These are phyloP conservation scores for Neoboletus brunneissimus DNA, from an alignment of 768 basidiomycete genomes.

Conservation along the genomic window DNA sequence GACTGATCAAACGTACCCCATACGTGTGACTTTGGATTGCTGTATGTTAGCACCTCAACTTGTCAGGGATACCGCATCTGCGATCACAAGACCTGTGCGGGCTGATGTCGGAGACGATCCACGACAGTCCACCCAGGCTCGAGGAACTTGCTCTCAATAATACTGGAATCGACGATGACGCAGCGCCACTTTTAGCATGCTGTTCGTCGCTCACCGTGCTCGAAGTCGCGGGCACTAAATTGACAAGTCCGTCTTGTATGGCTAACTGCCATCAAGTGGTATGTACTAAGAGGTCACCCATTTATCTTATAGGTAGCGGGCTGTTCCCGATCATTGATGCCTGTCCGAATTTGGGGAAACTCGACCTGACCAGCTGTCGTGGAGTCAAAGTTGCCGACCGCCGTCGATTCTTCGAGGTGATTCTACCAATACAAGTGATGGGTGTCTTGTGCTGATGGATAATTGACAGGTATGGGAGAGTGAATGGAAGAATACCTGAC, in stretches of 20 bases:
- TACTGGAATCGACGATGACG: slow-evolving; percentile 59
- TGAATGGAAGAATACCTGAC: slow-evolving; percentile 10
- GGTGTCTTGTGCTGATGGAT: not conserved
- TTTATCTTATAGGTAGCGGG: slow-evolving; percentile 42
- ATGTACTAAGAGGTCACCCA: not conserved
- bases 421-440: slow-evolving; percentile 4
- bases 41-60: slow-evolving; percentile 50
- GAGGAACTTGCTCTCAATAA: slow-evolving; percentile 55
- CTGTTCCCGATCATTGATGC: slow-evolving; percentile 57
- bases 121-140: slow-evolving; percentile 35
- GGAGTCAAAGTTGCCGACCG: slow-evolving; percentile 58
- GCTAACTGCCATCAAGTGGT: not conserved
- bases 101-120: slow-evolving; percentile 32
- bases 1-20: not conserved
- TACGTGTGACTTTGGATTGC: not conserved
- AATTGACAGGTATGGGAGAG: slow-evolving; percentile 25
- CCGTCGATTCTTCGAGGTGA: slow-evolving; percentile 63
- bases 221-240: slow-evolving; percentile 54
- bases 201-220: slow-evolving; percentile 50
- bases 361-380: slow-evolving; percentile 68
- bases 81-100: slow-evolving; percentile 51
- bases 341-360: slow-evolving; percentile 48
- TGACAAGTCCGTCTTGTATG: slow-evolving; percentile 46
- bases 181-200: slow-evolving; percentile 48
- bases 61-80: slow-evolving; percentile 51